Evolutionary conservation across 2,329 filamentous ascomycete species (phyloP), one percentile per base, ranked within the genome.

Genomic region (Dryadomyces sulphureus): DNA sequence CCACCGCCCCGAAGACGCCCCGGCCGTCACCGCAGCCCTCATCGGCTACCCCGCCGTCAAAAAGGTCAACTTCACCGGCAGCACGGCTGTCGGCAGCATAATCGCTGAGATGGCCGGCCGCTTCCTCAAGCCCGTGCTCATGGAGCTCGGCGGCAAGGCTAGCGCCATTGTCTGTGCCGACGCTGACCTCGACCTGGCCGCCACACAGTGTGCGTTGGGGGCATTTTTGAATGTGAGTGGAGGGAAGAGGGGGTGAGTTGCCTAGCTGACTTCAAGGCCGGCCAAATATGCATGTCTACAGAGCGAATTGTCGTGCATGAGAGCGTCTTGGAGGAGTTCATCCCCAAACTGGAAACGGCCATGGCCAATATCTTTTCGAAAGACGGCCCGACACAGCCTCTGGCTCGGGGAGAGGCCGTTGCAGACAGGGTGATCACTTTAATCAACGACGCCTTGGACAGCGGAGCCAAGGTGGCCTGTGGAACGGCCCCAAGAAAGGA

Each of bases 41-140:
- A 84, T 93, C 52, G 72, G 75, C 41, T 69, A 84, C 55, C 74
- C 75, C 0, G 66, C 68, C 0, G 65, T 93, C 47, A 81, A 78
- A 59, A 93, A 93, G 65, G 70, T 94, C 59, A 92, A 87, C 64
- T 94, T 93, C 62, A 94, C 87, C 0, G 87, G 87, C 30, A 83
- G 76, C 55, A 88, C 85, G 0, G 60, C 61, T 0, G 80, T 92
- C 0, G 87, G 87, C 1, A 72, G 77, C 27, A 81, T 87, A 57
- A 77, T 94, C 48, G 82, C 77, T 9, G 67, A 70, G 19, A 69
- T 75, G 8, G 83, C 83, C 0, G 87, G 82, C 24, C 75, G 82
- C 57, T 65, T 82, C 54, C 68, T 92, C 36, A 94, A 94, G 67
- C 86, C 85, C 0, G 72, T 84, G 1, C 66, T 93, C 2, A 72